A percentile compares a stretch with the other conserved stretches of the same genome.
phyloP scores from a whole-genome alignment of 345 rosid genomes.

The Stellera chamaejasme region DNA sequence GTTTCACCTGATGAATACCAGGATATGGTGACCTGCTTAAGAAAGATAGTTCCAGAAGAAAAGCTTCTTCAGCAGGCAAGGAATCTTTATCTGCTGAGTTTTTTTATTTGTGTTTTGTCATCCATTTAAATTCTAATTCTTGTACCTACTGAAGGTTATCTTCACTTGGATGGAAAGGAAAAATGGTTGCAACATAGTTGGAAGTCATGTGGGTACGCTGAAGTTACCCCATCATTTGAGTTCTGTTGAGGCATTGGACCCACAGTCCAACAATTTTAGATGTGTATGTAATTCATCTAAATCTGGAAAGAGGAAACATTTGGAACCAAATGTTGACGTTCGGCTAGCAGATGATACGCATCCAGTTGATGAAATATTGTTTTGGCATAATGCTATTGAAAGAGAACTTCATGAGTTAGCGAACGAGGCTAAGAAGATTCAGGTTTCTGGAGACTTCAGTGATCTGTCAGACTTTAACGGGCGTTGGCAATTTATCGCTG shows the following conservation, averaged over 20 bases:
- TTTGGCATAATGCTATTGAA: constrained; percentile 58
- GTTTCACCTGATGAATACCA: constrained; percentile 59
- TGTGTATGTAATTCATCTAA: constrained; percentile 36
- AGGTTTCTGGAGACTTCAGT: constrained; percentile 38
- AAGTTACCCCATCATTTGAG: no score
- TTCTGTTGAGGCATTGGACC: no score
- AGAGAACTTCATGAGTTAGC: constrained; percentile 42
- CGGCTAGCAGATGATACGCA: constrained; percentile 20
- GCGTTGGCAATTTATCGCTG: constrained; percentile 56
- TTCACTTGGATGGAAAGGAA: constrained; percentile 48
- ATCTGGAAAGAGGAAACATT: constrained; percentile 38
- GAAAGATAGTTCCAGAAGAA: constrained; percentile 60
- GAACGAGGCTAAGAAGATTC: constrained; percentile 42
- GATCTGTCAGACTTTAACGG: constrained; percentile 42
- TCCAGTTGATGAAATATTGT: constrained; percentile 50
- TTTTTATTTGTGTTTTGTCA: not conserved
- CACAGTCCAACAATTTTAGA: constrained; percentile 5
- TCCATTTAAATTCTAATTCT: constrained; percentile 9
- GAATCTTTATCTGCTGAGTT: constrained; percentile 4
- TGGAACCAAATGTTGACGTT: constrained; percentile 23
- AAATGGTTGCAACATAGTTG: constrained; percentile 13
- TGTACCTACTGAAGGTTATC: constrained; percentile 34
- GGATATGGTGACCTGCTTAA: constrained; percentile 50
- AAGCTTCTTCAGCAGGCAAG: constrained; percentile 64
- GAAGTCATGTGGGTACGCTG: no score